These are phyloP conservation scores for Coccinonectria pachysandricola DNA, from an alignment of 2,329 filamentous ascomycete species.

Conservation along the genomic window DNA sequence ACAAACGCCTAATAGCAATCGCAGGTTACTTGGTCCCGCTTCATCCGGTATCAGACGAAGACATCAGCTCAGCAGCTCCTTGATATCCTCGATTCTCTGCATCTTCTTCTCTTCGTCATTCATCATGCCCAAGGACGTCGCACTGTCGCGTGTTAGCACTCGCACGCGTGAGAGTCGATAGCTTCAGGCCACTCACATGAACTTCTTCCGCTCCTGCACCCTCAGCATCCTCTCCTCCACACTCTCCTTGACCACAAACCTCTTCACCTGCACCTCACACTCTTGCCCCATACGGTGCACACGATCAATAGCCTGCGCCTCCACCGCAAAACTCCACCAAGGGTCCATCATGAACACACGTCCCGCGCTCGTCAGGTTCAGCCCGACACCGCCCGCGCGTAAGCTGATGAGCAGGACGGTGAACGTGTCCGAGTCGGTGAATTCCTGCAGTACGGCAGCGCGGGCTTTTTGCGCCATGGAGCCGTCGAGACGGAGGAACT, in stretches of 20 bases:
- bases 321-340: slow-evolving; percentile 97
- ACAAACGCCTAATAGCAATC: too few species aligned
- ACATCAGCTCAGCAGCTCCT: slow-evolving; percentile 70
- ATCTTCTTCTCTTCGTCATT: slow-evolving; percentile 85
- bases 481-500: slow-evolving; percentile 81
- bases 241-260: slow-evolving; percentile 82
- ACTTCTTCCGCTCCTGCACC: slow-evolving; percentile 93
- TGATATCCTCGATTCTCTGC: slow-evolving; percentile 87
- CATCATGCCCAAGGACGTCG: slow-evolving; percentile 92
- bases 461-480: slow-evolving; percentile 79
- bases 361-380: slow-evolving; percentile 83
- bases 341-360: slow-evolving; percentile 99
- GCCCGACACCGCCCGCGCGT: slow-evolving; percentile 81
- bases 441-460: slow-evolving; percentile 66
- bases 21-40: too few species aligned
- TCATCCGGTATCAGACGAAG: too few species aligned
- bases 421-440: slow-evolving; percentile 50
- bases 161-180: too few species aligned
- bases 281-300: slow-evolving; percentile 96
- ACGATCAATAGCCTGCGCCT: slow-evolving; percentile 94
- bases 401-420: slow-evolving; percentile 74
- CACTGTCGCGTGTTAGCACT: slow-evolving; percentile 42
- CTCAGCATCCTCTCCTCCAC: slow-evolving; percentile 93
- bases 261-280: slow-evolving; percentile 70
- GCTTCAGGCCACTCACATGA: slow-evolving; percentile 70